Percentiles rank a stretch among this genome's conserved stretches.
Evolutionary conservation across 345 rosid genomes (phyloP).

Genomic region (Acer campestre): DNA sequence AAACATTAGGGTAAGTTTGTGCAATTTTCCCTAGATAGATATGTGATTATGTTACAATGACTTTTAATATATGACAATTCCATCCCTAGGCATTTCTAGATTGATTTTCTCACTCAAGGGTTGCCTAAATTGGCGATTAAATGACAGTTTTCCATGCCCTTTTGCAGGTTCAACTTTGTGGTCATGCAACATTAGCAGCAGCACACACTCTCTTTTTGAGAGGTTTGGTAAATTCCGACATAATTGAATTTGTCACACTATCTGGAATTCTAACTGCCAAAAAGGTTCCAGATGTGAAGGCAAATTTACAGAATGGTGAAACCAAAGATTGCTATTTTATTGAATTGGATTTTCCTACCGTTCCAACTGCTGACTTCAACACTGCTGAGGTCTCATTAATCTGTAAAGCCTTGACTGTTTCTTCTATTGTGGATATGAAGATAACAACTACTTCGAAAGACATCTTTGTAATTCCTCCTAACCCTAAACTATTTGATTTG

Average conservation of each 20-base stretch:
- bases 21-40: too few species aligned
- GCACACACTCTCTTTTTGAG: slow-evolving; percentile 63
- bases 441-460: slow-evolving; percentile 38
- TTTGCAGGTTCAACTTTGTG: slow-evolving; percentile 71
- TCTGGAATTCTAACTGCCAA: slow-evolving; percentile 74
- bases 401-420: slow-evolving; percentile 52
- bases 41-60: neutral
- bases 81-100: neutral
- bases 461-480: slow-evolving; percentile 45
- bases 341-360: slow-evolving; percentile 60
- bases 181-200: slow-evolving; percentile 89
- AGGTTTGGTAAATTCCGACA: slow-evolving; percentile 49
- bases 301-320: slow-evolving; percentile 34
- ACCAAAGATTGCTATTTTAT: slow-evolving; percentile 36
- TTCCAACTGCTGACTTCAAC: slow-evolving; percentile 37
- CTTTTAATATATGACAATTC: neutral
- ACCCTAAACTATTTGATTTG: neutral
- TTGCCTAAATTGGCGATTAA: neutral
- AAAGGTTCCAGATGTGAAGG: slow-evolving; percentile 34
- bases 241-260: slow-evolving; percentile 64
- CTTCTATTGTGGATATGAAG: slow-evolving; percentile 52
- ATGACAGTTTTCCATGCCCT: neutral
- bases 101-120: neutral
- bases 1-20: too few species aligned
- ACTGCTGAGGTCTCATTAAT: slow-evolving; percentile 33